phyloP scores from a whole-genome alignment of 306 rosid genomes.

The Vigna radiata region DNA sequence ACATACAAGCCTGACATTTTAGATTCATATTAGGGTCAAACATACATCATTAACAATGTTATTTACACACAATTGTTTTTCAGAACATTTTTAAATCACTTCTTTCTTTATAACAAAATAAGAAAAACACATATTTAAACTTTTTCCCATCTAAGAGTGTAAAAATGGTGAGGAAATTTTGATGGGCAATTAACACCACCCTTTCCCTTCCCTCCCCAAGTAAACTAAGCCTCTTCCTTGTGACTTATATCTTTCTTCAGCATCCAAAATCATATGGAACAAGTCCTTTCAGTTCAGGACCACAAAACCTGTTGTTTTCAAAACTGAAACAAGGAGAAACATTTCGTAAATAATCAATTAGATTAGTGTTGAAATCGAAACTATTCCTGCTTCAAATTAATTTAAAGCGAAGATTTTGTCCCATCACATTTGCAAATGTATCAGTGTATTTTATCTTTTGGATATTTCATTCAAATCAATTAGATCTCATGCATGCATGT shows the following conservation, averaged over 20 bases:
- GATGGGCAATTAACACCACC: constrained; percentile 26
- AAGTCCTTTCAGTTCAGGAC: constrained; percentile 91
- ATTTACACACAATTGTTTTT: constrained; percentile 9
- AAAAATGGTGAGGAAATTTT: constrained; percentile 23
- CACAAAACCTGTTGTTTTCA: constrained; percentile 74
- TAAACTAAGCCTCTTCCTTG: constrained; percentile 34
- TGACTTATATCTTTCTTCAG: constrained; percentile 50
- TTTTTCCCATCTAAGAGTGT: constrained; percentile 10
- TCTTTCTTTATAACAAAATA: background rate
- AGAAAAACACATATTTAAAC: background rate
- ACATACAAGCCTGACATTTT: constrained; percentile 15
- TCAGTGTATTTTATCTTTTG: background rate
- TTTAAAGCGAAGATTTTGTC: constrained; percentile 3
- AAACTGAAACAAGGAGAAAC: constrained; percentile 61
- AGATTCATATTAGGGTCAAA: constrained; percentile 27
- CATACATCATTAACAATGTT: constrained; percentile 27
- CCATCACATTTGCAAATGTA: constrained; percentile 3
- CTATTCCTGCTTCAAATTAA: constrained; percentile 14
- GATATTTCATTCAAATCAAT: constrained; percentile 24
- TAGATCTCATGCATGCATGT: background rate
- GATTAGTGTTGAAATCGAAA: constrained; percentile 2
- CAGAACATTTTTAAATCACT: background rate
- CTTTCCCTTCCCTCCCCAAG: constrained; percentile 17
- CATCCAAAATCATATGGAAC: constrained; percentile 91
- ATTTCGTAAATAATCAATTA: constrained; percentile 6